Percentiles rank a stretch among this genome's conserved stretches.
These are phyloP conservation scores for Leucoagaricus sp. DNA, from an alignment of 1,284 basidiomycete genomes.

Conservation along the genomic window DNA sequence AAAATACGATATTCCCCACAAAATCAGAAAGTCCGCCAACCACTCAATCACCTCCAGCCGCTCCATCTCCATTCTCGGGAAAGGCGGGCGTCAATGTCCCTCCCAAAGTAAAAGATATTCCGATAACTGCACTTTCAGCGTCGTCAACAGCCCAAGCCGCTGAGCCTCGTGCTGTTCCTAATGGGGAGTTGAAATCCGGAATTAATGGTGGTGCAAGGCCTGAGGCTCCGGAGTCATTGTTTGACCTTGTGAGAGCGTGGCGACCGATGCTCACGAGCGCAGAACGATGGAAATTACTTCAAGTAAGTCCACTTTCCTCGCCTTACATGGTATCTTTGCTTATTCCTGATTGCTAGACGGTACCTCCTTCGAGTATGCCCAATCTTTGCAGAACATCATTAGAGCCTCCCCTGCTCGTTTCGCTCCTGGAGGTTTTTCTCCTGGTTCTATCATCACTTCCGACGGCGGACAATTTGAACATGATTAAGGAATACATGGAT, in stretches of 20 bases:
- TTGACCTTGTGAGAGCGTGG: constrained; percentile 61
- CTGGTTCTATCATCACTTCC: constrained; percentile 29
- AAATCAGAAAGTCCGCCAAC: constrained; percentile 13
- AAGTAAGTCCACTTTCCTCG: constrained; percentile 32
- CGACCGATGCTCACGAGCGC: constrained; percentile 35
- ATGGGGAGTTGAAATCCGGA: neutral
- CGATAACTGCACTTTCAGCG: neutral
- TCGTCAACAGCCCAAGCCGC: neutral
- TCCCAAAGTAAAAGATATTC: neutral
- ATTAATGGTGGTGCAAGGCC: constrained; percentile 8
- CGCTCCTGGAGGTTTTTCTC: constrained; percentile 53
- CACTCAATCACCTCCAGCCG: neutral
- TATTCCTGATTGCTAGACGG: constrained; percentile 37
- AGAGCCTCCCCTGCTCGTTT: constrained; percentile 58
- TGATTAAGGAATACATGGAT: constrained; percentile 49
- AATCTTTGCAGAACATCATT: constrained; percentile 64
- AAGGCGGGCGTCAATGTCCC: neutral
- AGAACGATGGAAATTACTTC: constrained; percentile 54
- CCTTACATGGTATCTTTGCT: neutral
- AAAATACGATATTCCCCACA: constrained; percentile 45
- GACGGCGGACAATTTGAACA: constrained; percentile 16
- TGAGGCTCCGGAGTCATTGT: constrained; percentile 47
- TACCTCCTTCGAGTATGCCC: constrained; percentile 55
- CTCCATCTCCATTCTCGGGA: neutral
- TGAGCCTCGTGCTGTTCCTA: constrained; percentile 11